Base-by-base conservation (phyloP, 2,329 filamentous ascomycete species). In the Fusarium sp. region DNA sequence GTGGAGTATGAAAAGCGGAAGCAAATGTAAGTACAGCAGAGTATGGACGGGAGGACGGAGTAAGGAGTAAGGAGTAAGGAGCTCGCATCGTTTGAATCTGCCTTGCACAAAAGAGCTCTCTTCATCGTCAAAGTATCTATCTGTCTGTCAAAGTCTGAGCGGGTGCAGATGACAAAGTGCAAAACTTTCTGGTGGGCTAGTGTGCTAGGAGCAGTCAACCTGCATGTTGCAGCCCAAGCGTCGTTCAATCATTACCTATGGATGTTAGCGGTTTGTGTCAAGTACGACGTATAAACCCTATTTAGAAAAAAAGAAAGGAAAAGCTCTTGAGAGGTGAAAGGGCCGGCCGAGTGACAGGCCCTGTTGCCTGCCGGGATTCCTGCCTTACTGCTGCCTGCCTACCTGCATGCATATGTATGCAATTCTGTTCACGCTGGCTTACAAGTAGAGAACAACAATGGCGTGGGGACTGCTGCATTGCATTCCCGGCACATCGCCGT, bases 401-500 rank as follows among this genome's bases (percentile, higher is more conserved):
- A 35, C 25, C 33, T 58, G 33, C 45, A 31, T 56, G 65, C 42
- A 51, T n/a, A 56, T 49, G 42, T 31, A 66, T 27, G 35, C 46
- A 46, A 55, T 57, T 57, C 29, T 57, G 29, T 33, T 27, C 19
- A 46, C 11, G 48, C 25, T 60, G 39, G 52, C 31, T 60, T 55
- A 38, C 18, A 19, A 19, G 18, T 21, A 25, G 35, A 38, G 44
- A 38, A 41, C 35, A 51, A 41, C 42, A 60, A 63, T 63, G 49
- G 69, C 64, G 58, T 55, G 51, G 55, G 52, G 56, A 59, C 33
- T 63, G 60, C 51, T 72, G 69, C 65, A 70, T 66, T 73, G 69
- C 69, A 73, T 73, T 59, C 56, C 63, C 64, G 65, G 46, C 56
- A 39, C 69, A 54, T 72, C 52, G 38, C 64, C 39, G 69, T 44